These are phyloP conservation scores for Pseudodiploospora longispora DNA, from an alignment of 2,329 filamentous ascomycete genomes.

Conservation along the genomic window DNA sequence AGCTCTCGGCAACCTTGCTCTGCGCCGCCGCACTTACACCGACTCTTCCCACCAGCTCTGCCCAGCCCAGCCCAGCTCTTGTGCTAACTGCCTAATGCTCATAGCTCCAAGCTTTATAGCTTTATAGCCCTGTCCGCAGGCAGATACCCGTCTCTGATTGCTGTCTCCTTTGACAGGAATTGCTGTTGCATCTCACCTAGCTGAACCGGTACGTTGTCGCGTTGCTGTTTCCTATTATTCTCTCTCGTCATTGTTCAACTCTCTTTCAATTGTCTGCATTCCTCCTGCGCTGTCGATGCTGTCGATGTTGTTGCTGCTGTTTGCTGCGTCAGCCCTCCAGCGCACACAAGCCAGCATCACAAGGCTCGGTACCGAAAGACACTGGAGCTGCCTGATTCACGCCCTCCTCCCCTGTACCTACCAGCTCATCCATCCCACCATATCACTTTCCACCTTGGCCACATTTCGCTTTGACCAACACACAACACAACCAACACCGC, in stretches of 20 bases:
- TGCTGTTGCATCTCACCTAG: constrained; percentile 9
- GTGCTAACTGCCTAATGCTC: no score
- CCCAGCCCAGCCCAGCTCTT: neutral
- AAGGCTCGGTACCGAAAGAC: constrained; percentile 2
- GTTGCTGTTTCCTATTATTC: constrained; percentile 7
- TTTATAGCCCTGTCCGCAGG: no score
- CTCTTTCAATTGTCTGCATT: neutral
- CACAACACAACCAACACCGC: constrained; percentile 10
- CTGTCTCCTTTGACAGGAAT: constrained; percentile 6
- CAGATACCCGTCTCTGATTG: neutral
- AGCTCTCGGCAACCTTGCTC: neutral
- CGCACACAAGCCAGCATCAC: neutral
- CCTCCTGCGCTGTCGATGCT: neutral
- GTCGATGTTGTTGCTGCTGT: neutral
- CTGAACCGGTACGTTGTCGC: constrained; percentile 15
- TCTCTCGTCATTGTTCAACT: constrained; percentile 6
- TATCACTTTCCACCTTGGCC: constrained; percentile 9
- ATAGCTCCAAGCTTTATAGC: no score
- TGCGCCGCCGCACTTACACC: constrained; percentile 16
- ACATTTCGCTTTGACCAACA: constrained; percentile 8
- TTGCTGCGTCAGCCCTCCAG: neutral
- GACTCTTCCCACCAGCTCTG: constrained; percentile 14
- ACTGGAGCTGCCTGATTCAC: constrained; percentile 16
- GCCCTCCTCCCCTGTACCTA: constrained; percentile 7
- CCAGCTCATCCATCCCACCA: constrained; percentile 4